Base-by-base conservation (phyloP, 257 asterid genomes). In the Fraxinus cuspidata region DNA sequence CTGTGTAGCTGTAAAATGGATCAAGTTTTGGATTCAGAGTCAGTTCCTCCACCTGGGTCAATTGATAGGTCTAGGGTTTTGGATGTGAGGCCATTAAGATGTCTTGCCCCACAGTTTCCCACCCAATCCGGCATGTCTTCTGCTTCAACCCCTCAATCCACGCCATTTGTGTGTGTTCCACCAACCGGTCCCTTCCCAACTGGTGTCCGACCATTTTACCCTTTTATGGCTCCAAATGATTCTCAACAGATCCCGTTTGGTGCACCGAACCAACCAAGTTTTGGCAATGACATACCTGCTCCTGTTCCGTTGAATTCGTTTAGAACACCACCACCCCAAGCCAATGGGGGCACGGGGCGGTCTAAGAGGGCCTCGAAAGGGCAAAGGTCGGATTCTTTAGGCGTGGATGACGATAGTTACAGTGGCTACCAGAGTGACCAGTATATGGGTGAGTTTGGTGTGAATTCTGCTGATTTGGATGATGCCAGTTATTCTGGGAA, bases 111-210 rank as follows among this genome's bases (percentile, higher is more conserved):
- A 1, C 78, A 90, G 76, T 95, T 95, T 76, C 99, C 96, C 10
- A 83, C 87, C 37, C 81, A 91, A 72, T 79, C 88, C 16, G 96
- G 91, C 32, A 72, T 78, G 87, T 79, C 91, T 47, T 82, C 94
- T 0, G 64, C 82, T 83, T 75, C 89, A 5, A 77, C 74, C 72
- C 90, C 97, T n/a, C 91, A 89, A 23, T 90, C 97, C 3, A 63
- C 94, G 12, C 96, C 98, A 25, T 96, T 96, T 79, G 96, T 90
- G 19, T 93, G 99, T 77, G 94, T 96, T 66, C 90, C 99, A 18
- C 99, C 99, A 13, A 68, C 87, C 13, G 99, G 99, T 60, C 99
- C 99, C 42, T 95, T 95, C 56, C 99, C 99, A 2, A 81, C 96
- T 9, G 98, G 98, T 4, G 87, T 92, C 70, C 89, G 91, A 56